Evolutionary conservation across 495 filamentous ascomycete genomes (phyloP), one percentile per base, ranked within the genome.

Genomic region (Talaromyces borbonicus): DNA sequence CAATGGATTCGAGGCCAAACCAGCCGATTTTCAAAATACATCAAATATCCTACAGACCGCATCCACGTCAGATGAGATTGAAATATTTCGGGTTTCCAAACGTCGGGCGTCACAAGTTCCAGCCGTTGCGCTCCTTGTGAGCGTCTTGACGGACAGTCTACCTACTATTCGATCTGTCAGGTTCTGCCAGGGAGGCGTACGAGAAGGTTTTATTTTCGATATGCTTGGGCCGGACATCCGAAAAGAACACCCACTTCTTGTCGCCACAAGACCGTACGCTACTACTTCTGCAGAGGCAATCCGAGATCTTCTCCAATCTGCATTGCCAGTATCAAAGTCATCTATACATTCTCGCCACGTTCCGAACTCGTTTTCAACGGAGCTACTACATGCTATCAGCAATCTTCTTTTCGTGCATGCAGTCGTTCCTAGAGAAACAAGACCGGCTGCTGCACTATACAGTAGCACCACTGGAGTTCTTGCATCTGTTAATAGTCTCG

Each of bases 151-250:
- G 11, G 69, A 75, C 9, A 78, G 83, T 1, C 65, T 94, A 9
- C 84, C 86, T 2, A 66, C 64, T 15, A 86, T 95, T 51, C 74
- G 72, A 38, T 72, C 79, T 18, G 85, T 86, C 2, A 76, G 78
- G 11, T 96, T 95, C 64, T 90, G 86, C 55, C 80, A 87, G 52
- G 90, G 79, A 2, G 90, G 90, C 8, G 87, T 94, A 36, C 74
- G 89, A 20, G 90, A 95, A 60, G 90, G 90, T 0, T 74, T 80
- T 1, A 61, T 93, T 20, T 88, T 83, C 62, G 72, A 80, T 58
- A 79, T 72, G 45, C 71, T 93, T 12, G 71, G 77, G 0, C 47
- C 60, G 5, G 54, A 64, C 2, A 59, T 84, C 12, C 76, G 83
- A 41, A 71, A 77, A 27, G 70, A 74, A 54, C 68, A 82, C 57